Evolutionary conservation across 2,329 filamentous ascomycete species (phyloP).

Genomic region (Fulvia fulva): DNA sequence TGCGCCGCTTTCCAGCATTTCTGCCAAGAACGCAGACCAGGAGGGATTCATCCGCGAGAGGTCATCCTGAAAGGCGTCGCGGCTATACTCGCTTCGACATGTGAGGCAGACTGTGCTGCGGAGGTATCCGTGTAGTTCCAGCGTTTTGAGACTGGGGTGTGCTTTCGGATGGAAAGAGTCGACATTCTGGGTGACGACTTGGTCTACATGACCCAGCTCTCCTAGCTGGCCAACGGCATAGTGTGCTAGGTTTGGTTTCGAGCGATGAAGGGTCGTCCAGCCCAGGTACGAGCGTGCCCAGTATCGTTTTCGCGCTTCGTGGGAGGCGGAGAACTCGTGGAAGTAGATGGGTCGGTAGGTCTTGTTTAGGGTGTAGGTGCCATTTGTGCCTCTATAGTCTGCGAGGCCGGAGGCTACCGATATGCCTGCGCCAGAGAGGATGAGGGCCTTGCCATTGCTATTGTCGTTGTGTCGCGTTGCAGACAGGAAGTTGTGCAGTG

Average conservation of each 20-base stretch:
- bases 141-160: constrained; percentile 68
- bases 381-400: constrained; percentile 84
- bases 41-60: constrained; percentile 76
- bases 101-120: constrained; percentile 75
- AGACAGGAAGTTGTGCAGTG: constrained; percentile 72
- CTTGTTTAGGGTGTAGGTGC: constrained; percentile 90
- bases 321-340: constrained; percentile 76
- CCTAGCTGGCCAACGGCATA: constrained; percentile 70
- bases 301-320: constrained; percentile 85
- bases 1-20: constrained; percentile 69
- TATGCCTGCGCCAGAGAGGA: constrained; percentile 81
- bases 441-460: constrained; percentile 56
- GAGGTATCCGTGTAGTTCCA: constrained; percentile 90
- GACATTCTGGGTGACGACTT: constrained; percentile 91
- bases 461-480: constrained; percentile 42
- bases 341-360: constrained; percentile 82
- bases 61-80: constrained; percentile 70
- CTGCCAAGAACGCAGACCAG: constrained; percentile 73
- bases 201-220: constrained; percentile 65
- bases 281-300: constrained; percentile 95
- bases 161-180: constrained; percentile 84
- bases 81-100: constrained; percentile 67
- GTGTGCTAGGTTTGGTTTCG: constrained; percentile 77
- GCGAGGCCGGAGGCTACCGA: constrained; percentile 89
- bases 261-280: constrained; percentile 76